Evolutionary conservation across 371 early-diverging fungal species (phyloP), one percentile per base, ranked within the genome.

Genomic region (Batkoa obscura): DNA sequence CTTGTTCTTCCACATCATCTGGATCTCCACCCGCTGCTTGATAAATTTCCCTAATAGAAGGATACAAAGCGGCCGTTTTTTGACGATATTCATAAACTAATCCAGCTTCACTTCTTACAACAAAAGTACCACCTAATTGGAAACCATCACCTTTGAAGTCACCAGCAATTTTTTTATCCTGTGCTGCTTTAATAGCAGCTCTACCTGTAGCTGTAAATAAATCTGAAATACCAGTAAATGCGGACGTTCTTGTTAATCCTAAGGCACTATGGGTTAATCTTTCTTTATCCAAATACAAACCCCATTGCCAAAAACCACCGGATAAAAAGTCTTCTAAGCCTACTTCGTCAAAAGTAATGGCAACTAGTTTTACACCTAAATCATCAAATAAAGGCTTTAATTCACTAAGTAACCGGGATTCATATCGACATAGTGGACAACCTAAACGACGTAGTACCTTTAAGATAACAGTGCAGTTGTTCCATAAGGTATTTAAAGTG

Each of bases 81-180:
- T 53, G 53, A 3, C 53, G 38, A 41, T 41, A 53, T 37, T 53
- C 42, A 37, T 53, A 53, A 8, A 53, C 2, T 31, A 53, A 23
- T 5, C 53, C 53, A 8, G 42, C 30, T 3, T 37, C 50, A 2
- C 42, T 39, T 3, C 42, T 33, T 6, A 53, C 32, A 3, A 53
- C 31, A 32, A 53, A 53, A 2, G 53, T 53, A 23, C 53, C 53
- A 10, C 53, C 53, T 15, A 43, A 32, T n/a, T 53, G 53, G 33
- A 53, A 53, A 10, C 53, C 53, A 53, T 53, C 53, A n/a, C 53
- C 53, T 13, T 43, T 23, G 33, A 53, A 43, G 10, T 53, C 17
- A 12, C n/a, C 37, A 4, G n/a, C 13, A 4, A 53, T 42, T 2
- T 42, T 42, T 31, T 41, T 8, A 31, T 43, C 42, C 3, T 8